phyloP scores from a whole-genome alignment of 2,329 filamentous ascomycete species.

The Leptographium galeiforme region DNA sequence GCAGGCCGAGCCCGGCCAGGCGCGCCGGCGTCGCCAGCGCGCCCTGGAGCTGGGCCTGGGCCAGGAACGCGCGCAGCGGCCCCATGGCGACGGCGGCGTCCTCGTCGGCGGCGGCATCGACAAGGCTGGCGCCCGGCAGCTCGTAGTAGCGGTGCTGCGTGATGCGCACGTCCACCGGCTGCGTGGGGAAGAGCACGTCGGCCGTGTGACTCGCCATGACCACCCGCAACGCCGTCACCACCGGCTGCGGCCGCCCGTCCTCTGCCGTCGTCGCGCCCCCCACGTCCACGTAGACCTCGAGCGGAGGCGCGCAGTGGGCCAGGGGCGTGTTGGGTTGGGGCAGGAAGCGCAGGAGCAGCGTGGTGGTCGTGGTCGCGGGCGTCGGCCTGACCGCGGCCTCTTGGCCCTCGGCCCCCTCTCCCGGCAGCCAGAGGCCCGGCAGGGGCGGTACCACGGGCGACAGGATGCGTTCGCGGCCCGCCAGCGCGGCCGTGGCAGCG shows the following conservation, averaged over 20 bases:
- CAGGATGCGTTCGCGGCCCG: conserved; percentile 23
- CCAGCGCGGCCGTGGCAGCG: neutral
- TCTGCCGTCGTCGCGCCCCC: neutral
- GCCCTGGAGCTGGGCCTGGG: conserved; percentile 28
- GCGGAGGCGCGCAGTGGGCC: conserved; percentile 12
- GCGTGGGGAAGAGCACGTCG: conserved; percentile 32
- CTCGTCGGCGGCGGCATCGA: neutral
- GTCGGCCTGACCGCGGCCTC: too few relatives aligned
- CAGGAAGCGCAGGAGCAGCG: conserved; percentile 33
- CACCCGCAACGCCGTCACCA: conserved; percentile 11
- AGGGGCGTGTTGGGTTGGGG: conserved; percentile 18
- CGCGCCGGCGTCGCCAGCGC: conserved; percentile 30
- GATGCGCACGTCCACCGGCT: conserved; percentile 35
- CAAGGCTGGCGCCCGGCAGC: conserved; percentile 13
- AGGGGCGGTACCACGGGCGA: conserved; percentile 34
- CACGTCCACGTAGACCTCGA: conserved; percentile 23
- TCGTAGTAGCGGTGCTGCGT: conserved; percentile 22
- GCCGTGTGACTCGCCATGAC: conserved; percentile 22
- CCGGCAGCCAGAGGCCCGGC: conserved; percentile 25
- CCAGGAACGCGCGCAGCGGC: conserved; percentile 29
- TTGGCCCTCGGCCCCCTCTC: conserved; percentile 10
- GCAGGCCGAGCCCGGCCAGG: conserved; percentile 14
- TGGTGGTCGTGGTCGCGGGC: conserved; percentile 7
- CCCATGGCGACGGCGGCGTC: neutral
- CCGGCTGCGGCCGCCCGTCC: neutral